Evolutionary conservation across 2,329 filamentous ascomycete species (phyloP), one percentile per base, ranked within the genome.

Genomic region (Colletotrichum sp.): DNA sequence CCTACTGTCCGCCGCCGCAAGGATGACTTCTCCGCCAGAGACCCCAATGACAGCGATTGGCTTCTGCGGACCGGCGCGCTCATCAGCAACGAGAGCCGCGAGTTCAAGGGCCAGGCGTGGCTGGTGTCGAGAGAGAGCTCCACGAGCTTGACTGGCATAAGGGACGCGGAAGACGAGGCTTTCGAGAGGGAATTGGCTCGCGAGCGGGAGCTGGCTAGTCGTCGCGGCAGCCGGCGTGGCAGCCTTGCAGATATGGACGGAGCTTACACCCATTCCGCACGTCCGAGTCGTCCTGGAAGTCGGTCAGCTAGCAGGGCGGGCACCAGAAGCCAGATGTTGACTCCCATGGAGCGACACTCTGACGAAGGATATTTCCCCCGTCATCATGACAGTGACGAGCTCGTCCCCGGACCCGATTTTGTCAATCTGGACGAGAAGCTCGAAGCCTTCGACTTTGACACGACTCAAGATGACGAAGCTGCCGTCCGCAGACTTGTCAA

Each of bases 81-180:
- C 63, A 90, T 94, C 79, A 90, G 90, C 72, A 89, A 88, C 68
- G 91, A 92, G 81, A 87, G 92, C 21, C 87, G 92, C 72, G 93
- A 94, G 81, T 92, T 87, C 80, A 94, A 94, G 83, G 93, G 93
- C 16, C 92, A 94, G 83, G 86, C 90, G 16, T 95, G 93, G 93
- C 88, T 95, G 24, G 86, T 91, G n/a, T 91, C 92, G 28, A 88
- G 92, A 63, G 91, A 90, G 71, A 93, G 91, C 81, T 93, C 92
- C 3, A 94, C 92, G 10, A 93, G 90, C 80, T 86, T 94, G 21
- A 85, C 88, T 1, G 90, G 87, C 28, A 83, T 89, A 80, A 86
- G 84, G 9, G 88, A 90, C 39, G 85, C 86, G 5, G 90, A 91
- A 6, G 89, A 91, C 52, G 89, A 89, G 76, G 88, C 86, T 13